Base-by-base conservation (phyloP, 306 rosid species). In the Argentina anserina region DNA sequence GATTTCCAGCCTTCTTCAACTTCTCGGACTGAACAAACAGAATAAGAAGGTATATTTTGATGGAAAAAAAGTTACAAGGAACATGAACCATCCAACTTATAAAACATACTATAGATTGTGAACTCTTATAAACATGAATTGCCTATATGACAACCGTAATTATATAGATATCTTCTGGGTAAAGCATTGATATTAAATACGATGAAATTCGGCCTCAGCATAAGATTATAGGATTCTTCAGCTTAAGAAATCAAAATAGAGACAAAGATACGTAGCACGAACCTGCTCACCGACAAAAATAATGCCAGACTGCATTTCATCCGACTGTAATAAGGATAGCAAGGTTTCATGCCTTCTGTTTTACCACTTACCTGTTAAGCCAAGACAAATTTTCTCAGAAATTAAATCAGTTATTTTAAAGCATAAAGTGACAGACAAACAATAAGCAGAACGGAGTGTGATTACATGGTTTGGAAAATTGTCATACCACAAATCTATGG, bases 281-380 rank as follows among this genome's bases (percentile, higher is more conserved):
- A 88, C 96, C 97, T 89, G 97, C 76, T 94, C 96, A 53, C 84
- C 65, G 23, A 89, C 95, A 78, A 91, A 91, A 74, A 91, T 81
- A 75, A 94, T 90, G 77, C 89, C 89, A 28, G 97, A 91, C 67
- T 84, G 82, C 1, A 92, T 93, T 70, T 81, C 84, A 80, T 91
- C 99, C 13, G 87, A 81, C 63, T 77, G 83, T 79, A 91, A 67
- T 74, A 89, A 80, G 73, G 91, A 84, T 72, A 91, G 80, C 87
- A 94, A 75, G 49, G 86, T 70, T 73, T 88, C 85, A 45, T 80
- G 88, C 73, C 86, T 89, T 81, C 78, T 77, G 74, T 70, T 86
- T 63, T 87, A 34, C 68, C 59, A 75, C 93, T 86, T 47, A 73
- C 76, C 99, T 94, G 88, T 74, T 47, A 37, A 80, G 82, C 9